phyloP scores from a whole-genome alignment of 208 protist species.

The Trypanosoma brucei region DNA sequence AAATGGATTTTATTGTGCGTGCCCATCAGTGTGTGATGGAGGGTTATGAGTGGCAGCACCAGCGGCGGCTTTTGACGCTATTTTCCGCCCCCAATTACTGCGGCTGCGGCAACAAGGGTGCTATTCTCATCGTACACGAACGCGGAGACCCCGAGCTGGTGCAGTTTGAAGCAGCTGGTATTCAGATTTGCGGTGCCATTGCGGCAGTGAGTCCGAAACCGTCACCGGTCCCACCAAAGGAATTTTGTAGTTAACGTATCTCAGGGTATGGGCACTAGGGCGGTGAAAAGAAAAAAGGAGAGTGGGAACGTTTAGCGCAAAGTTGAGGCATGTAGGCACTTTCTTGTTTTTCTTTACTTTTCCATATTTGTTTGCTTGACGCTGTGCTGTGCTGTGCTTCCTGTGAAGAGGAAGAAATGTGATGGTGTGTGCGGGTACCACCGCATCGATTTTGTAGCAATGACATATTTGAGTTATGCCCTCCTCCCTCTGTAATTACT shows the following conservation, averaged over 20 bases:
- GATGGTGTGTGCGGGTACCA: no score
- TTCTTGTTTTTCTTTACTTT: no score
- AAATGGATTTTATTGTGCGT: constrained; percentile 96
- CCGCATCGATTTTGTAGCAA: no score
- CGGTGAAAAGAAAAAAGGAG: no score
- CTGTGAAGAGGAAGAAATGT: no score
- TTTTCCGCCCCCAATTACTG: constrained; percentile 99
- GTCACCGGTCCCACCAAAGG: constrained; percentile 28
- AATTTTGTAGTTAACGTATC: constrained; percentile 12
- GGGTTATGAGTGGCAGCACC: constrained; percentile 98
- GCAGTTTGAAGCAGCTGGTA: constrained; percentile 54
- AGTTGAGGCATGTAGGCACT: no score
- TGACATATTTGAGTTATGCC: no score
- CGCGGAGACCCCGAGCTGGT: constrained; percentile 38
- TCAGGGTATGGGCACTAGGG: neutral
- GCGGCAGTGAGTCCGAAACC: constrained; percentile 8
- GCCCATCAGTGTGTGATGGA: constrained; percentile 98
- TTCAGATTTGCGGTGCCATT: constrained; percentile 5
- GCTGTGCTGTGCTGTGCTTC: no score
- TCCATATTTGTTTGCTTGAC: no score
- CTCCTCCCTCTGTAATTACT: no score
- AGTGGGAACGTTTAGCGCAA: no score
- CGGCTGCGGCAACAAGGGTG: constrained; percentile 98
- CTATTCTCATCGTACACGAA: constrained; percentile 84
- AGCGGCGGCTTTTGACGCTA: constrained; percentile 97